These are phyloP conservation scores for Cladophialophora carrionii DNA, from an alignment of 2,329 filamentous ascomycete genomes.

Conservation along the genomic window DNA sequence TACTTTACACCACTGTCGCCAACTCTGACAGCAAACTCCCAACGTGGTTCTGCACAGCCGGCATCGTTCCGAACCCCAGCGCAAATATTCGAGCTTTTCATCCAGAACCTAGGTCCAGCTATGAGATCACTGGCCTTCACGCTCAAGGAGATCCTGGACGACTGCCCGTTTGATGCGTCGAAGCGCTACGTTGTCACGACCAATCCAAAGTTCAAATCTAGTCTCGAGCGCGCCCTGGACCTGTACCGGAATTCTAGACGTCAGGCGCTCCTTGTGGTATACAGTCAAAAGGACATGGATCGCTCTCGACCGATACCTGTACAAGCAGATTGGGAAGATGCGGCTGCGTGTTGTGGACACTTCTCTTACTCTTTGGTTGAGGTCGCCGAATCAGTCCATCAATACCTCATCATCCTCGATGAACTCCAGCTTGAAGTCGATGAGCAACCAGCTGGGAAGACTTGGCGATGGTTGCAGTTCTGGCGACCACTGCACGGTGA, in stretches of 20 bases:
- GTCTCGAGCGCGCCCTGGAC: slow-evolving; percentile 76
- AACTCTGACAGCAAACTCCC: slow-evolving; percentile 58
- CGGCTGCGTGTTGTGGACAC: slow-evolving; percentile 95
- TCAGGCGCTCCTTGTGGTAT: slow-evolving; percentile 76
- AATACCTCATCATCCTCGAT: slow-evolving; percentile 80
- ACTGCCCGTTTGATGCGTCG: slow-evolving; percentile 75
- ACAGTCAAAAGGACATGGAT: slow-evolving; percentile 74
- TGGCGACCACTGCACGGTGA: slow-evolving; percentile 56
- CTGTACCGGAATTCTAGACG: slow-evolving; percentile 77
- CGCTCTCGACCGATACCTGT: slow-evolving; percentile 71
- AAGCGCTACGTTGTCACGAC: slow-evolving; percentile 71
- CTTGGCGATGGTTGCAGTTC: slow-evolving; percentile 85
- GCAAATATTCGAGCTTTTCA: slow-evolving; percentile 91
- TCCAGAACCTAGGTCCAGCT: slow-evolving; percentile 82
- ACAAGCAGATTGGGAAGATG: slow-evolving; percentile 93
- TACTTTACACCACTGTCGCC: slow-evolving; percentile 31
- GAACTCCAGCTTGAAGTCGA: slow-evolving; percentile 73
- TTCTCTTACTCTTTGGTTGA: slow-evolving; percentile 91
- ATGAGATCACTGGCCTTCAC: slow-evolving; percentile 97
- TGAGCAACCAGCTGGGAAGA: slow-evolving; percentile 63
- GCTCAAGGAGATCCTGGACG: slow-evolving; percentile 81
- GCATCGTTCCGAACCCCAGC: slow-evolving; percentile 62
- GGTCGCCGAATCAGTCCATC: slow-evolving; percentile 85
- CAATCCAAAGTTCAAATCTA: slow-evolving; percentile 78
- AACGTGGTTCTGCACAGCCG: slow-evolving; percentile 40